phyloP scores from a whole-genome alignment of 2,329 filamentous ascomycete genomes.

The Sclerotinia trifoliorum region DNA sequence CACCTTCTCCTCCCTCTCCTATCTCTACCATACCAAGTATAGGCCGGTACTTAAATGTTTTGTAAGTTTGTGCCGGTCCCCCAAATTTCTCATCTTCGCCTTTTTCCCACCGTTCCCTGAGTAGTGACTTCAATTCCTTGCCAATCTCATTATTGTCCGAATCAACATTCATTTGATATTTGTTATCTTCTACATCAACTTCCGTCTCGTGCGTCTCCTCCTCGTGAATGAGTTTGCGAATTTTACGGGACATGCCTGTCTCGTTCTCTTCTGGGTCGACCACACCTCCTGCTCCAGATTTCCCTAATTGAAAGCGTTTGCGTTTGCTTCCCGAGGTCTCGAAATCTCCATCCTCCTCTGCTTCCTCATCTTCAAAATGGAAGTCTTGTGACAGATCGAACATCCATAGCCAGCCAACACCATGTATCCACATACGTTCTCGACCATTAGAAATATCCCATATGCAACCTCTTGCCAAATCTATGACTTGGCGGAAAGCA shows the following conservation, averaged over 20 bases:
- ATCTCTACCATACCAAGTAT: slow-evolving; percentile 70
- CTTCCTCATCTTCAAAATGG: slow-evolving; percentile 29
- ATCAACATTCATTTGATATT: slow-evolving; percentile 10
- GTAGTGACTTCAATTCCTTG: not conserved
- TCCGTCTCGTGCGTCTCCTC: slow-evolving; percentile 43
- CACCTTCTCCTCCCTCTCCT: slow-evolving; percentile 39
- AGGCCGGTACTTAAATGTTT: slow-evolving; percentile 91
- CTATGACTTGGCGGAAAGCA: slow-evolving; percentile 71
- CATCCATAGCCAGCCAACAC: slow-evolving; percentile 86
- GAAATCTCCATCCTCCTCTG: slow-evolving; percentile 26
- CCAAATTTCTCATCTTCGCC: slow-evolving; percentile 34
- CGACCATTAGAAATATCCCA: slow-evolving; percentile 66
- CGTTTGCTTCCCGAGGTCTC: slow-evolving; percentile 5
- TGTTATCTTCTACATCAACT: slow-evolving; percentile 5
- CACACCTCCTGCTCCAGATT: slow-evolving; percentile 55
- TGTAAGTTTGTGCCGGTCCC: slow-evolving; percentile 52
- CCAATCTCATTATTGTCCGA: slow-evolving; percentile 15
- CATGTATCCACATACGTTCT: slow-evolving; percentile 83
- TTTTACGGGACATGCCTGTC: slow-evolving; percentile 43
- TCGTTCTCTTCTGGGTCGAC: slow-evolving; percentile 39
- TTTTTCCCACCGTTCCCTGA: slow-evolving; percentile 32
- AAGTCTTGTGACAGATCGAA: slow-evolving; percentile 74
- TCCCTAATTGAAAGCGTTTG: slow-evolving; percentile 23
- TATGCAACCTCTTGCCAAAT: slow-evolving; percentile 77
- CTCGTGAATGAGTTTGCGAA: slow-evolving; percentile 42